phyloP scores from a whole-genome alignment of 2,329 filamentous ascomycete genomes.

The Aureobasidium namibiae region DNA sequence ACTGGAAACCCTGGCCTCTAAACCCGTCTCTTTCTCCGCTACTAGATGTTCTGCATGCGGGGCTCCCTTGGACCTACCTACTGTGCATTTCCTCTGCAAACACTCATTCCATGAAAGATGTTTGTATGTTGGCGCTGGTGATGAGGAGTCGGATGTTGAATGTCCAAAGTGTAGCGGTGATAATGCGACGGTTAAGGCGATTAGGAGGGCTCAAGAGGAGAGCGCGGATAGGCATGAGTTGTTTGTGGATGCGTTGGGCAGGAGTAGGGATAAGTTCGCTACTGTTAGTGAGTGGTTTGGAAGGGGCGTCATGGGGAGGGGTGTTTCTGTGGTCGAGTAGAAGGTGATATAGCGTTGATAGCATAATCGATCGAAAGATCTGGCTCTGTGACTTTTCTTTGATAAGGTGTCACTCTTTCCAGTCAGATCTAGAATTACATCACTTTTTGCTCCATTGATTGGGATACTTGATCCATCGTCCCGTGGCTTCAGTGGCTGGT shows the following conservation, averaged over 20 bases:
- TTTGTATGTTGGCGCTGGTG: conserved; percentile 49
- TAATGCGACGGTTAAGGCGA: conserved; percentile 82
- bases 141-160: conserved; percentile 58
- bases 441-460: too few species aligned
- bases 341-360: too few species aligned
- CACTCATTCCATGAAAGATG: conserved; percentile 94
- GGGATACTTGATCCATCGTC: too few species aligned
- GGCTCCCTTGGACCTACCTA: conserved; percentile 71
- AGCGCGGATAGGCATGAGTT: conserved; percentile 80
- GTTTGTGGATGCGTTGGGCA: conserved; percentile 71
- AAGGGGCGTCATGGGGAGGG: conserved; percentile 71
- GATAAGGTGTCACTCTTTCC: too few species aligned
- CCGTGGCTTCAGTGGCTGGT: too few species aligned
- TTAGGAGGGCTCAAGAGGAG: conserved; percentile 78
- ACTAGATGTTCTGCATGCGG: conserved; percentile 81
- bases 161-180: conserved; percentile 78
- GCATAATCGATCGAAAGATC: too few species aligned
- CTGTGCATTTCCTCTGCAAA: conserved; percentile 93
- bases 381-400: too few species aligned
- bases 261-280: conserved; percentile 76
- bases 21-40: conserved; percentile 83
- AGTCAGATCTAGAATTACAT: too few species aligned
- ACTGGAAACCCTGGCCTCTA: conserved; percentile 65
- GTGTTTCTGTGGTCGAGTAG: background rate
- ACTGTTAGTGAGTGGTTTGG: conserved; percentile 94